Evolutionary conservation across 345 rosid genomes (phyloP).

Genomic region (Salix caprea): DNA sequence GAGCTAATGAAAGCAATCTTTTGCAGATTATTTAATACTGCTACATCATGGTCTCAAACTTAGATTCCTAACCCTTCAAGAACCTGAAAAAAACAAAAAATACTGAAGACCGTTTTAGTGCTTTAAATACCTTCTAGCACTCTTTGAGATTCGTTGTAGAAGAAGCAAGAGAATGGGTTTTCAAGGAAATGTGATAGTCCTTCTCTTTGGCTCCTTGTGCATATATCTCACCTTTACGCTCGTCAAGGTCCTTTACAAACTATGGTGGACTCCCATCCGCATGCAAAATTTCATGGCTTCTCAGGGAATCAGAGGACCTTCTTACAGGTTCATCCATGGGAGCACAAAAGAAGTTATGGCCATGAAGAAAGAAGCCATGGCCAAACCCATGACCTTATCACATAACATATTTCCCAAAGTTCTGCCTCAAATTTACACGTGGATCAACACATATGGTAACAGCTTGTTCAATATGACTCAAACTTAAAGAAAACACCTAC

Average conservation of each 20-base stretch:
- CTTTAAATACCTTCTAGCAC: too few species aligned
- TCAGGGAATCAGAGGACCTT: slow-evolving; percentile 30
- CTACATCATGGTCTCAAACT: too few species aligned
- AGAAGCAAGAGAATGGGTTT: too few species aligned
- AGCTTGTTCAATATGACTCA: background rate
- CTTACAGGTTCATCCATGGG: slow-evolving; percentile 37
- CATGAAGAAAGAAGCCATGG: slow-evolving; percentile 17
- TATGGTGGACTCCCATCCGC: slow-evolving; percentile 23
- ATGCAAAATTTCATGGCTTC: slow-evolving; percentile 12
- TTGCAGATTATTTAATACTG: too few species aligned
- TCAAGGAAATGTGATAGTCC: background rate
- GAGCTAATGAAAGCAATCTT: too few species aligned
- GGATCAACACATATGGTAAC: background rate
- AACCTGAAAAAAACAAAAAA: too few species aligned
- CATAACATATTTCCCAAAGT: background rate
- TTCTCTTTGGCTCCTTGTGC: background rate
- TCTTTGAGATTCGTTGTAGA: too few species aligned
- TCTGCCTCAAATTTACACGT: background rate
- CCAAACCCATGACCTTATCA: background rate
- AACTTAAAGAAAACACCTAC: too few species aligned
- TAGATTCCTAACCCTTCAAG: too few species aligned
- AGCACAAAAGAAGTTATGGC: slow-evolving; percentile 25
- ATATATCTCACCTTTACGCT: background rate
- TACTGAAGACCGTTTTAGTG: too few species aligned
- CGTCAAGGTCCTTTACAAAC: slow-evolving; percentile 11